Percentiles rank a stretch among this genome's conserved stretches.
phyloP scores from a whole-genome alignment of 345 rosid genomes.

The Nasturtium officinale region DNA sequence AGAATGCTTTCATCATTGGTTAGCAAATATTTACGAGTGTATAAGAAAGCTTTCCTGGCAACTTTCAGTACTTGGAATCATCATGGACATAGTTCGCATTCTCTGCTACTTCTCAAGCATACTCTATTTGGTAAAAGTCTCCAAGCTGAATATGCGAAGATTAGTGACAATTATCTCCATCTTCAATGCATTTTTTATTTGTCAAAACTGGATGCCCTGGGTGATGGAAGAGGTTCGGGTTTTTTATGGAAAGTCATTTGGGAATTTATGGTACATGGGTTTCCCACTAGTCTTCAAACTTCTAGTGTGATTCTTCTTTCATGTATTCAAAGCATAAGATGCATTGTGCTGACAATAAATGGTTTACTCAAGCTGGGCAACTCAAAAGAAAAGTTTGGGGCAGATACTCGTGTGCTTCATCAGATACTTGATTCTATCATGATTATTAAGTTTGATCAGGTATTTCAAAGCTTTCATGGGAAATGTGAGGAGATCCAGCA shows the following conservation, averaged over 20 bases:
- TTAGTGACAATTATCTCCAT: slow-evolving; percentile 52
- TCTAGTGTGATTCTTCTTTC: slow-evolving; percentile 76
- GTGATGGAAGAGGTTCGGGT: slow-evolving; percentile 66
- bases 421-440: slow-evolving; percentile 69
- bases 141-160: slow-evolving; percentile 68
- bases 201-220: slow-evolving; percentile 55
- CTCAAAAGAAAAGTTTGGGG: slow-evolving; percentile 44
- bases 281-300: slow-evolving; percentile 63
- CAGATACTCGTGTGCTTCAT: slow-evolving; percentile 52
- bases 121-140: slow-evolving; percentile 64
- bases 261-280: slow-evolving; percentile 88
- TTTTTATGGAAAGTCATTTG: slow-evolving; percentile 64
- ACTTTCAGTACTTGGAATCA: slow-evolving; percentile 53
- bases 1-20: slow-evolving; percentile 65
- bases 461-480: slow-evolving; percentile 65
- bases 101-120: slow-evolving; percentile 80
- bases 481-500: slow-evolving; percentile 69
- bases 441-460: slow-evolving; percentile 71
- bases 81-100: slow-evolving; percentile 48
- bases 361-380: slow-evolving; percentile 59
- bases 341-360: slow-evolving; percentile 59
- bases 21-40: slow-evolving; percentile 54
- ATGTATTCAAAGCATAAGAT: slow-evolving; percentile 67
- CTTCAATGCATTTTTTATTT: slow-evolving; percentile 64
- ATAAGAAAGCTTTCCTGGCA: slow-evolving; percentile 76